A percentile compares a stretch with the other conserved stretches of the same genome.
These are phyloP conservation scores for Mycena sanguinolenta DNA, from an alignment of 768 basidiomycete genomes.

Conservation along the genomic window DNA sequence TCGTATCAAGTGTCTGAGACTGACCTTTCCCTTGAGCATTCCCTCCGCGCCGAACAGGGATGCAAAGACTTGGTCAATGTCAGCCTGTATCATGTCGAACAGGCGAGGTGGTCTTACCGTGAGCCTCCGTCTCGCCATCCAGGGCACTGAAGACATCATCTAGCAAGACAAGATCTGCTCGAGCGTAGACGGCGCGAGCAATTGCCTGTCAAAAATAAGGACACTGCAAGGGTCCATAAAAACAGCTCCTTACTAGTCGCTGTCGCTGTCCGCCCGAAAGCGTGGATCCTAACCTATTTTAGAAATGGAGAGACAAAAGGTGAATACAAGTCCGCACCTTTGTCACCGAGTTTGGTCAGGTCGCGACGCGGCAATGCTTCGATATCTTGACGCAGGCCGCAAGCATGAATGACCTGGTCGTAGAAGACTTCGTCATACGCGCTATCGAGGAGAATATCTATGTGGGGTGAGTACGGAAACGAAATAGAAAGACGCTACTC, in stretches of 20 bases:
- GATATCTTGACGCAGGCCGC: slow-evolving; percentile 25
- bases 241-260: slow-evolving; percentile 5
- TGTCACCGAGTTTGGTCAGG: slow-evolving; percentile 27
- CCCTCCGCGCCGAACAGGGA: slow-evolving; percentile 29
- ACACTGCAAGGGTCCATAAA: neutral
- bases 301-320: neutral
- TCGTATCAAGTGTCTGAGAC: neutral
- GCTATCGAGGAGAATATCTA: slow-evolving; percentile 32
- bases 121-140: slow-evolving; percentile 30
- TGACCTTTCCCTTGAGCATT: slow-evolving; percentile 28
- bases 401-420: slow-evolving; percentile 30
- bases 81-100: neutral
- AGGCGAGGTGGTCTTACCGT: neutral
- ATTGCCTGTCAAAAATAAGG: slow-evolving; percentile 18
- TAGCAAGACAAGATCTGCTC: slow-evolving; percentile 25
- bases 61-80: slow-evolving; percentile 21
- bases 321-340: neutral
- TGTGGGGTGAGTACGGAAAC: neutral
- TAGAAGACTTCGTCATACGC: slow-evolving; percentile 22
- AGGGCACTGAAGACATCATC: slow-evolving; percentile 33
- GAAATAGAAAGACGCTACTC: neutral
- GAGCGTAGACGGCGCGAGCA: slow-evolving; percentile 31
- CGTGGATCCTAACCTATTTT: slow-evolving; percentile 15
- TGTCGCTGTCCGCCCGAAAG: slow-evolving; percentile 31
- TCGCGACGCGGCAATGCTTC: slow-evolving; percentile 27